Base-by-base conservation (phyloP, 257 asterid genomes). In the Salvia hispanica region DNA sequence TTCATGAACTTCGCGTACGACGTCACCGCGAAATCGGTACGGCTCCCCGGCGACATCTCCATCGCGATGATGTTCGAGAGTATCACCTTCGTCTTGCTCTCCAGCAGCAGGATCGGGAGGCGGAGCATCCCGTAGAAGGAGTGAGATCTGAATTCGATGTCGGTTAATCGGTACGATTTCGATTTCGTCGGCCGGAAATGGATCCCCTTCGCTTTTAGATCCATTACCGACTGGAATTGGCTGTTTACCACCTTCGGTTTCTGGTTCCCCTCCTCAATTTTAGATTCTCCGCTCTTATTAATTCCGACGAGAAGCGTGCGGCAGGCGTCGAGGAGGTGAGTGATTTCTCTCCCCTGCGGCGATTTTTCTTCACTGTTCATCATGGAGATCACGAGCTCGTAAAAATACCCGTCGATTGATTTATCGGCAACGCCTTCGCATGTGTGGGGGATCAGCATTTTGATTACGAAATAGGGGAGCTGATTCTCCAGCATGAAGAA, bases 21-120 rank as follows among this genome's bases (percentile, higher is more conserved):
- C 28, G 72, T 74, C 55, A 82, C 77, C 1, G 65, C 62, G 12
- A 62, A 44, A 11, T 75, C 61, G 7, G 66, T 18, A 0, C 2
- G 8, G 13, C 45, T 69, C 4, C 63, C 65, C 3, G 79, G 16
- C 31, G 74, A 67, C 66, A 75, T 55, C 31, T 82, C 87, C 5
- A 71, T 71, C 2, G 81, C 81, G 16, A 82, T 77, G 56, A 77
- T 65, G 74, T 80, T 80, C 16, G 73, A 54, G 59, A 77, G 54
- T 33, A 67, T 13, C 5, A 50, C 48, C 11, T 18, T 58, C 48
- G 72, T 16, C 3, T 36, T 10, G 36, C n/a, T 10, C 21, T 16
- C 69, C 36, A 43, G 9, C 3, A 7, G 1, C 0, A 62, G 1
- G 12, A 62, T 44, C 0, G 74, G 79, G 2, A 78, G 74, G 0